Base-by-base conservation (phyloP, 2,329 filamentous ascomycete genomes). In the Penicillium sp. region DNA sequence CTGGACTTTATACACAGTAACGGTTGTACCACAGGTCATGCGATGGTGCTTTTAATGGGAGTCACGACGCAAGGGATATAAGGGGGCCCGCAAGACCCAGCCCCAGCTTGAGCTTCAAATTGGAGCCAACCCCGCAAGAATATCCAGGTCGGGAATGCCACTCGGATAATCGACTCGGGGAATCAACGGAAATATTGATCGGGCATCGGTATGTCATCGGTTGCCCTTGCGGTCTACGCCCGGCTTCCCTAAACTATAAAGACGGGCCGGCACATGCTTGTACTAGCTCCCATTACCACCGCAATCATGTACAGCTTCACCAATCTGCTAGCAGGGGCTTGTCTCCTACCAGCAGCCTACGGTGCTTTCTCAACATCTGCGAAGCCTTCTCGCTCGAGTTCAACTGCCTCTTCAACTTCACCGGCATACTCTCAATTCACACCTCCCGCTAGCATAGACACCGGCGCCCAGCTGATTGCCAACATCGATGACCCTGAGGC, bases 401-500 rank as follows among this genome's bases (percentile, higher is more conserved):
- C 32, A 31, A 11, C 13, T 4, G 34, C 49, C 10, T 53, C 45
- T 18, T 32, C 59, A 5, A 58, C 67, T 16, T 40, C 59, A n/a
- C 51, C 64, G 14, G 49, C 60, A n/a, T 58, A 58, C 29, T 44
- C 59, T 9, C 69, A 72, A 21, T 82, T 78, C 59, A 84, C 80
- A 0, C 70, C 83, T 3, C 79, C 81, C 3, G 62, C 77, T n/a
- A 68, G 68, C 29, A 76, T 75, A 7, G 77, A 80, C 58, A 60
- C 68, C 21, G 82, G 81, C 48, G 75, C 69, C 14, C 70, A 77
- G 18, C 60, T 85, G 39, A 68, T 88, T 36, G 83, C 87, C 31
- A 90, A 89, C 65, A 81, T 89, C 60, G 63, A 82, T 32, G 87
- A 90, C 60, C 83, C 86, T 0, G 55, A 83, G 49, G 86, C 87